A percentile compares a stretch with the other conserved stretches of the same genome.
Conservation (phyloP, 495 filamentous ascomycete species). For the Podospora pseudopauciseta region DNA sequence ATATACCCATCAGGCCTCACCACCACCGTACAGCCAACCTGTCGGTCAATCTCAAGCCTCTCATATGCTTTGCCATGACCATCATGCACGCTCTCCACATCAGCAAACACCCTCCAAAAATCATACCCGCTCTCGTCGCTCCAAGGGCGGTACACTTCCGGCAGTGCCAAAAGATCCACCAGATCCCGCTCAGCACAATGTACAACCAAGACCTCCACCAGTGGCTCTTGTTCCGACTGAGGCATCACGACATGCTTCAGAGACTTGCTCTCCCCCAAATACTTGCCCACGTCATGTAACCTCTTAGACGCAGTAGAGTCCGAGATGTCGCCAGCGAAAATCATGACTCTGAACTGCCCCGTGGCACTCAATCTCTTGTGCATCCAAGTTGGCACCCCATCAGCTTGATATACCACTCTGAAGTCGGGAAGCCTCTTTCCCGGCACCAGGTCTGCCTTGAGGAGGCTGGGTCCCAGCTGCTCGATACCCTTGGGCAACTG, state of each 20-base stretch:
- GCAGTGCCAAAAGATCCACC: constrained; percentile 54
- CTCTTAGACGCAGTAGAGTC: background rate
- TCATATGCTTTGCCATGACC: constrained; percentile 59
- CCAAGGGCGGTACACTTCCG: constrained; percentile 52
- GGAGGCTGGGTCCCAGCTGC: constrained; percentile 35
- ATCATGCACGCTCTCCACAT: constrained; percentile 55
- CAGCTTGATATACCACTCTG: constrained; percentile 21
- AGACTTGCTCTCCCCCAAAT: background rate
- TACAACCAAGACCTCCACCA: constrained; percentile 53
- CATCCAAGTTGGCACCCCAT: constrained; percentile 7
- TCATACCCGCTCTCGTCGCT: constrained; percentile 57
- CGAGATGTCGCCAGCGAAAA: constrained; percentile 21
- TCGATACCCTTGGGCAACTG: background rate
- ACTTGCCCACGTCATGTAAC: constrained; percentile 11
- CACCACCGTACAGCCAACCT: constrained; percentile 54
- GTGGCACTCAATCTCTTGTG: constrained; percentile 14
- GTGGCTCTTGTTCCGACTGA: background rate
- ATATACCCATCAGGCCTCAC: constrained; percentile 61
- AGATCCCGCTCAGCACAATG: constrained; percentile 48
- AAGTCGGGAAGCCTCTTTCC: constrained; percentile 22
- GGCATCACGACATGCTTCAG: constrained; percentile 11
- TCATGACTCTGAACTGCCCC: constrained; percentile 17
- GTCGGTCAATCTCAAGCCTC: constrained; percentile 55
- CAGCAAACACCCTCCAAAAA: constrained; percentile 61
- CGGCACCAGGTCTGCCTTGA: constrained; percentile 32